A percentile compares a stretch with the other conserved stretches of the same genome.
These are phyloP conservation scores for Schizophyllum commune DNA, from an alignment of 1,284 basidiomycete species.

Conservation along the genomic window DNA sequence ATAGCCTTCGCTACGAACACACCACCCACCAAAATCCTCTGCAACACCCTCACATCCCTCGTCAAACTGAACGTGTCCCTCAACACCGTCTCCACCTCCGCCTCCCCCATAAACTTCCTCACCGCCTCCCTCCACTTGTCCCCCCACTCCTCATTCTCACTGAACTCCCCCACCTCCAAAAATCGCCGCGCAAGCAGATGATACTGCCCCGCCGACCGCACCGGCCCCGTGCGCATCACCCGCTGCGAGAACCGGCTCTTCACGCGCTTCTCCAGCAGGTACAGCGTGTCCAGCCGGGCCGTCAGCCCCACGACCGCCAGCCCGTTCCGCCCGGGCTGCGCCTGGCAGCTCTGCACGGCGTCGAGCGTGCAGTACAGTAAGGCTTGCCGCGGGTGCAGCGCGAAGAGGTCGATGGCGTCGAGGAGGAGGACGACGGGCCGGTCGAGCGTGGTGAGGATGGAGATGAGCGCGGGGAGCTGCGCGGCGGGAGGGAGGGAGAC, in stretches of 20 bases:
- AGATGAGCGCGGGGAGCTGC: conserved; percentile 76
- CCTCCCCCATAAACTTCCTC: conserved; percentile 46
- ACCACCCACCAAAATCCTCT: background rate
- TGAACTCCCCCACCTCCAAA: conserved; percentile 15
- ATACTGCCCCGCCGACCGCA: conserved; percentile 41
- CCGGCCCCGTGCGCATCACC: conserved; percentile 69
- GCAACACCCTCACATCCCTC: conserved; percentile 17
- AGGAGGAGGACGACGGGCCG: conserved; percentile 79
- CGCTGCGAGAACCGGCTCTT: conserved; percentile 93
- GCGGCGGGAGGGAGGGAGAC: conserved; percentile 55
- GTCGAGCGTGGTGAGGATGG: conserved; percentile 66
- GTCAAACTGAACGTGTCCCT: conserved; percentile 59
- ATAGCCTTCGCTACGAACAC: background rate
- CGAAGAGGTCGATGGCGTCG: conserved; percentile 89
- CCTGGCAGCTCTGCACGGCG: conserved; percentile 65
- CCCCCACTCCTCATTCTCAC: conserved; percentile 34
- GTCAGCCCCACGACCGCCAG: conserved; percentile 13
- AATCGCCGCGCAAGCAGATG: conserved; percentile 36
- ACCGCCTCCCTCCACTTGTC: conserved; percentile 53
- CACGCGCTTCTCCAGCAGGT: conserved; percentile 87
- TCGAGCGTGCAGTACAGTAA: conserved; percentile 87
- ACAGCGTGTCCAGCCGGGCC: conserved; percentile 29
- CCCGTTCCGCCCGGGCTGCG: conserved; percentile 35
- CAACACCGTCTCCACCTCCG: conserved; percentile 33
- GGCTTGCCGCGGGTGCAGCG: conserved; percentile 81